Conservation (phyloP, 2,329 filamentous ascomycete species). For the Lachnellula arida region DNA sequence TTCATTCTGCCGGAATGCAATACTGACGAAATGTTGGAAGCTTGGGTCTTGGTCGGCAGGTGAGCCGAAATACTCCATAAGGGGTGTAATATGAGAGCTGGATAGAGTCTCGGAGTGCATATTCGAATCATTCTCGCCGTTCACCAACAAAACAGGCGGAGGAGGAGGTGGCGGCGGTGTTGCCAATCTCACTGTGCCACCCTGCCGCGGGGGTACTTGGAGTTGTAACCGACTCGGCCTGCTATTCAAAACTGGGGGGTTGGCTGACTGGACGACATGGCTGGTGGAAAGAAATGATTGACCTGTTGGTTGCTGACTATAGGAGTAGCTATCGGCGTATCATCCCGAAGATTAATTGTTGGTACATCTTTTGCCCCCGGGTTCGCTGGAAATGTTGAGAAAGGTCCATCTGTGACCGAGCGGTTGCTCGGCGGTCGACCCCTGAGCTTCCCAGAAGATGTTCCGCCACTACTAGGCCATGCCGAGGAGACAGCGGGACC, state of each 20-base stretch:
- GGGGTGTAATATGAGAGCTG: constrained; percentile 18
- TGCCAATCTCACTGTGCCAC: constrained; percentile 57
- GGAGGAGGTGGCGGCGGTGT: constrained; percentile 47
- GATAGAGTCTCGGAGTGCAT: constrained; percentile 29
- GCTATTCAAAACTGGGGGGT: constrained; percentile 14
- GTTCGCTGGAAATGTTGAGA: constrained; percentile 64
- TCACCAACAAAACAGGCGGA: constrained; percentile 41
- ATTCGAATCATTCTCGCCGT: constrained; percentile 35
- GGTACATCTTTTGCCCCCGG: constrained; percentile 45
- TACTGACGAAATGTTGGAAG: constrained; percentile 25
- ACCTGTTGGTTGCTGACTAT: constrained; percentile 39
- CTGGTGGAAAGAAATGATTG: constrained; percentile 30
- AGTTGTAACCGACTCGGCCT: constrained; percentile 52
- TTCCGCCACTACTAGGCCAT: constrained; percentile 66
- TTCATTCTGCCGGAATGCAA: constrained; percentile 28
- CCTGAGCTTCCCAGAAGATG: constrained; percentile 64
- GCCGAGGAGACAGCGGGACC: constrained; percentile 87
- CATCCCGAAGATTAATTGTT: constrained; percentile 41
- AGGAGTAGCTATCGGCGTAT: constrained; percentile 37
- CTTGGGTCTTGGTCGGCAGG: constrained; percentile 18
- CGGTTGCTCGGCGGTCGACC: constrained; percentile 75
- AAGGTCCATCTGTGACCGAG: constrained; percentile 60
- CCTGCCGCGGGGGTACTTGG: constrained; percentile 57
- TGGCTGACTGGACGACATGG: constrained; percentile 20
- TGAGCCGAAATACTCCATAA: constrained; percentile 28